Evolutionary conservation across 495 filamentous ascomycete species (phyloP).

Genomic region (Aspergillus sclerotioniger): DNA sequence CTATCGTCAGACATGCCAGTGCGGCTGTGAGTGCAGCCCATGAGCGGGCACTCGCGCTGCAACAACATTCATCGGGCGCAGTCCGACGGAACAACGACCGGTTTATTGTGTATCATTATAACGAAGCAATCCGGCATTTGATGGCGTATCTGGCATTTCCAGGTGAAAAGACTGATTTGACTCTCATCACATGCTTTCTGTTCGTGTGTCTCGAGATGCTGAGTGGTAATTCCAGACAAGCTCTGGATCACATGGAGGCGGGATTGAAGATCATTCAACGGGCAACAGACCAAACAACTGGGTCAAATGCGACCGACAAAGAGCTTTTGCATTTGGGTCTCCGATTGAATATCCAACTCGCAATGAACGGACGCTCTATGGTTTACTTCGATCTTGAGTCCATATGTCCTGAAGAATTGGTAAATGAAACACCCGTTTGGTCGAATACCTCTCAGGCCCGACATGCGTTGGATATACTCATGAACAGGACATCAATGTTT

Average conservation of each 20-base stretch:
- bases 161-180: constrained; percentile 11
- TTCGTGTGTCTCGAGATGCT: constrained; percentile 33
- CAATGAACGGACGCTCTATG: no score
- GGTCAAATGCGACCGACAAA: constrained; percentile 6
- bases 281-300: no score
- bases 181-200: constrained; percentile 27
- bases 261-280: no score
- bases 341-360: no score
- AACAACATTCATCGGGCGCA: neutral
- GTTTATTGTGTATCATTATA: constrained; percentile 18
- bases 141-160: constrained; percentile 12
- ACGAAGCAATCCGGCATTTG: constrained; percentile 24
- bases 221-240: constrained; percentile 17
- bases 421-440: no score
- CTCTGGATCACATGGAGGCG: constrained; percentile 9
- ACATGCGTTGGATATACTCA: no score
- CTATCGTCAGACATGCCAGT: constrained; percentile 17
- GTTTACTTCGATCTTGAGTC: no score
- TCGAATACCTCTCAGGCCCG: no score
- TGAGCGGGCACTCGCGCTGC: neutral
- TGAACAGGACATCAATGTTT: no score
- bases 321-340: no score
- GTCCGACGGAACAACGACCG: neutral
- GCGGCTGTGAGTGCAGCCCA: constrained; percentile 17
- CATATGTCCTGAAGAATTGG: no score